phyloP scores from a whole-genome alignment of 2,329 filamentous ascomycete species.

The Penicillium carneum region DNA sequence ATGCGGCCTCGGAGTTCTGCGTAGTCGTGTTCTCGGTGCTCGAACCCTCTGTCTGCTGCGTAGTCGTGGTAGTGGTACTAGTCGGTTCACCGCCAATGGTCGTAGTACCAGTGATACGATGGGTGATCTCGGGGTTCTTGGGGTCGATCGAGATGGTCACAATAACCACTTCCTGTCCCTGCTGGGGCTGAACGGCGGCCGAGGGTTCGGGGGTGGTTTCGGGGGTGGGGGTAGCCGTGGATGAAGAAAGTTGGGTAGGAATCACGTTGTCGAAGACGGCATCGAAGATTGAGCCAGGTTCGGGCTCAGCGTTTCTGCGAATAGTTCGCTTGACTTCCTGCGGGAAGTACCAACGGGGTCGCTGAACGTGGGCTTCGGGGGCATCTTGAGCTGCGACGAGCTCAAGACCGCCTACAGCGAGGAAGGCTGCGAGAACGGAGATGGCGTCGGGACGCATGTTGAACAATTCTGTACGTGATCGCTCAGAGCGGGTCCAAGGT shows the following conservation, averaged over 20 bases:
- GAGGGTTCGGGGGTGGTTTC: conserved; percentile 14
- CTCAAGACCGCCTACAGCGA: conserved; percentile 45
- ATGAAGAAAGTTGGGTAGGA: conserved; percentile 1
- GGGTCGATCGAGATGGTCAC: conserved; percentile 31
- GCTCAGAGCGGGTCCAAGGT: conserved; percentile 16
- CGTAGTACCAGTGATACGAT: conserved; percentile 32
- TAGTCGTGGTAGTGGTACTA: conserved; percentile 17
- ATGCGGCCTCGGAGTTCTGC: conserved; percentile 7
- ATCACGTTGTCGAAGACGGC: conserved; percentile 11
- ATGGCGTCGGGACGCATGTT: conserved; percentile 44
- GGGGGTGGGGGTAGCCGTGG: conserved; percentile 2
- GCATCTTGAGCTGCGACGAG: conserved; percentile 44
- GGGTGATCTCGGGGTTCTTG: conserved; percentile 23
- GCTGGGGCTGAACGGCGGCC: background rate
- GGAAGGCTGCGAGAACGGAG: conserved; percentile 43
- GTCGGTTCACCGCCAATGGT: conserved; percentile 24
- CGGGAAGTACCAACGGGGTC: conserved; percentile 47
- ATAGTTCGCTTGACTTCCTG: conserved; percentile 43
- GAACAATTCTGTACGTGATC: conserved; percentile 20
- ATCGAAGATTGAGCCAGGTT: conserved; percentile 8
- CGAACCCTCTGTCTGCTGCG: conserved; percentile 10
- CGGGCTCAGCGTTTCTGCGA: conserved; percentile 13
- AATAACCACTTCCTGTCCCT: conserved; percentile 31
- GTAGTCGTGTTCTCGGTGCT: conserved; percentile 2
- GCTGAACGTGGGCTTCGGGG: conserved; percentile 37